Evolutionary conservation across 1,284 basidiomycete genomes (phyloP).

Genomic region (Trichosporon sp.): DNA sequence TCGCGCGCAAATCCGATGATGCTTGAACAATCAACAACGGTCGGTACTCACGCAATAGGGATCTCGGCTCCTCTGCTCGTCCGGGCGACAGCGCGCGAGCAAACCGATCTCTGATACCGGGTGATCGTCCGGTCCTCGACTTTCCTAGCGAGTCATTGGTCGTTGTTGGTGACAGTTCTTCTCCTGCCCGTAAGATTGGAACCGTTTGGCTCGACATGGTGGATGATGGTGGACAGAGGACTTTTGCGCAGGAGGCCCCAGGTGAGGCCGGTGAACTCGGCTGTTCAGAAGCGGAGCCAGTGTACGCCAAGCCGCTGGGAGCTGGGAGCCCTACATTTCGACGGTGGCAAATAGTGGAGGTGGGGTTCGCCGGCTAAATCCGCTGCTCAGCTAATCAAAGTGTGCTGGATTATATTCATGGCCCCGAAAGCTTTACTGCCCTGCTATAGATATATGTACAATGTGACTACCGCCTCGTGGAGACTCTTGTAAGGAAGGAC

Average conservation of each 20-base stretch:
- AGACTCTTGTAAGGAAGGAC: neutral
- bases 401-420: neutral
- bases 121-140: neutral
- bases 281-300: neutral
- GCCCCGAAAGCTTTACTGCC: neutral
- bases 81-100: neutral
- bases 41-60: neutral
- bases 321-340: too few relatives aligned
- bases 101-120: slow-evolving; percentile 5
- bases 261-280: neutral
- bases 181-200: neutral
- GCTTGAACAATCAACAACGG: neutral
- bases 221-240: neutral
- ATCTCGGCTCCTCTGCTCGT: slow-evolving; percentile 9
- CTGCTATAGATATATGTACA: neutral
- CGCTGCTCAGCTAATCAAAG: neutral
- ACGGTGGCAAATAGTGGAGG: neutral
- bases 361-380: neutral
- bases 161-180: slow-evolving; percentile 12
- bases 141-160: slow-evolving; percentile 4
- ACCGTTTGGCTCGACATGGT: slow-evolving; percentile 3
- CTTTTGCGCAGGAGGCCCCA: neutral
- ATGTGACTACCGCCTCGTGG: neutral
- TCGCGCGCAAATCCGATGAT: neutral
- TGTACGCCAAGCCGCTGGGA: neutral